phyloP scores from a whole-genome alignment of 805 yeast species.

The Vanderwaltozyma yarrowii region DNA sequence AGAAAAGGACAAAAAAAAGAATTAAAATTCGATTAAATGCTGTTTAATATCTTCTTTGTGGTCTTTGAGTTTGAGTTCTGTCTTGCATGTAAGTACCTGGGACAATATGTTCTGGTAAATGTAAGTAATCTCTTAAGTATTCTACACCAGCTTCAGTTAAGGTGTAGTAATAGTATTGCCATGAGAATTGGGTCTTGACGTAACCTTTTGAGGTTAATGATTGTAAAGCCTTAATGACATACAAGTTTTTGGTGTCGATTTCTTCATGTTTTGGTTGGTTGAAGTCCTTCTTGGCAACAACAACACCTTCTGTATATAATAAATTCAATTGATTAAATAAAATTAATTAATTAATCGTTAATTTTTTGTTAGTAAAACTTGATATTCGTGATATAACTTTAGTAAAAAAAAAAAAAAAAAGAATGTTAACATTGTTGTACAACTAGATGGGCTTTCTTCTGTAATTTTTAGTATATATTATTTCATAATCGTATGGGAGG shows the following conservation, averaged over 20 bases:
- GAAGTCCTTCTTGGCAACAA: constrained; percentile 98
- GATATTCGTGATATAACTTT: too few relatives aligned
- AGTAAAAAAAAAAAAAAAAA: too few relatives aligned
- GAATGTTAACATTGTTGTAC: too few relatives aligned
- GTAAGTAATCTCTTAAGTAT: constrained; percentile 94
- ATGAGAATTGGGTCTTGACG: constrained; percentile 99
- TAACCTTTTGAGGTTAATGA: constrained; percentile 97
- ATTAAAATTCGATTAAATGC: background rate
- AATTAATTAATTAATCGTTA: too few relatives aligned
- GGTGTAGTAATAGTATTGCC: constrained; percentile 99
- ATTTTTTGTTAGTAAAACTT: too few relatives aligned
- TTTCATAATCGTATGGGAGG: too few relatives aligned
- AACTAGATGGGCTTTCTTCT: too few relatives aligned
- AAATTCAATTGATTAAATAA: background rate
- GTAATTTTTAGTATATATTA: too few relatives aligned
- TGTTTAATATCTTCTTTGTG: constrained; percentile 39
- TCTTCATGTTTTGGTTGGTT: constrained; percentile 97
- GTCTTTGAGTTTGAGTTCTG: constrained; percentile 69
- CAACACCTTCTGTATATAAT: constrained; percentile 81
- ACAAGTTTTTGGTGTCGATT: constrained; percentile 96
- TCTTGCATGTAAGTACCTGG: constrained; percentile 97
- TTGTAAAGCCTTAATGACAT: constrained; percentile 97
- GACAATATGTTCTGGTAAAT: constrained; percentile 96
- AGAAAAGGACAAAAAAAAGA: background rate
- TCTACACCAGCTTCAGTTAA: constrained; percentile 99